Percentiles rank a stretch among this genome's conserved stretches.
These are phyloP conservation scores for Solanum hybrid DNA, from an alignment of 305 asterid species.

Conservation along the genomic window DNA sequence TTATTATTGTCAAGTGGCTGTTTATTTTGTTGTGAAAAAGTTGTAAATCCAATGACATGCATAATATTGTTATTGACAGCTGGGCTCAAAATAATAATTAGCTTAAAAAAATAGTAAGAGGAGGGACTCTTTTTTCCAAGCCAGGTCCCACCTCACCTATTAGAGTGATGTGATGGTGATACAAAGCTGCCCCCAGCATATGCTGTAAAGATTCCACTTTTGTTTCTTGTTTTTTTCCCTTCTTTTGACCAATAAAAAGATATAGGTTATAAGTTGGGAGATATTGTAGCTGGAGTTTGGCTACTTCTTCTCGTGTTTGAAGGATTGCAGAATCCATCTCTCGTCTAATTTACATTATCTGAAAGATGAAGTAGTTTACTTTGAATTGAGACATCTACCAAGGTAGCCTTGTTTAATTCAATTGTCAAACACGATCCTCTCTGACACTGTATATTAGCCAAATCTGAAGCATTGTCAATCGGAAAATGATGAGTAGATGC, in stretches of 20 bases:
- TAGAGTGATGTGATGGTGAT: neutral
- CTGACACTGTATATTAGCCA: too few relatives aligned
- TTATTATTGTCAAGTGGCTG: neutral
- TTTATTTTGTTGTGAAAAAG: neutral
- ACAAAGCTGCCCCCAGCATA: neutral
- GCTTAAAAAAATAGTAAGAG: too few relatives aligned
- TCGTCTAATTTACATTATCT: neutral
- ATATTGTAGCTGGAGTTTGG: neutral
- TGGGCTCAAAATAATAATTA: neutral
- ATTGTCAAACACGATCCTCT: neutral
- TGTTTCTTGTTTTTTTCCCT: too few relatives aligned
- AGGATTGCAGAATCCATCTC: neutral
- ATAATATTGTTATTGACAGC: neutral
- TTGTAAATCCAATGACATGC: too few relatives aligned
- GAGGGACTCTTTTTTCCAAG: neutral
- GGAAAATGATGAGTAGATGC: neutral
- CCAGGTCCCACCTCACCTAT: neutral
- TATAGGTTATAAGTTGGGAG: neutral
- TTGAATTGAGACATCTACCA: neutral
- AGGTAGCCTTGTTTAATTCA: neutral
- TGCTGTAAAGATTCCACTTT: neutral
- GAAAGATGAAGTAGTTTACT: neutral
- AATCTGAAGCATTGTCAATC: neutral
- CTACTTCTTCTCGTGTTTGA: neutral
- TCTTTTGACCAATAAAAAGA: neutral